Base-by-base conservation (phyloP, 495 filamentous ascomycete genomes). In the Penicillium longicatenatum region DNA sequence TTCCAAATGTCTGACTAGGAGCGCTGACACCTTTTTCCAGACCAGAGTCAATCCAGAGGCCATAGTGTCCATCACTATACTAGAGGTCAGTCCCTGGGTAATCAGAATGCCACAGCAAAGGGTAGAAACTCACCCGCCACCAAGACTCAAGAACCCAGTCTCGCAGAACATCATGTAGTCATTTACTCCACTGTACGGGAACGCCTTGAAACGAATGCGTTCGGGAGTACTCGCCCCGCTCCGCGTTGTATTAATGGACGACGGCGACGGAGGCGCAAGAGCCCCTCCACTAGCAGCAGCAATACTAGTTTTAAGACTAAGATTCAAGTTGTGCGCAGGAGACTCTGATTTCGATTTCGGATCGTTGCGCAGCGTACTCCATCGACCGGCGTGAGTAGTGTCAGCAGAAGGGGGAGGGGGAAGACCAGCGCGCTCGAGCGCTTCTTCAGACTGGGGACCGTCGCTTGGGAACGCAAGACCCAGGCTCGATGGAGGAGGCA, bases 81-180 rank as follows among this genome's bases (percentile, higher is more conserved):
- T 17, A 42, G 2, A 39, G 8, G 54, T 66, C 54, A 65, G 61
- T 44, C 43, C 31, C 20, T 57, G 16, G 21, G 4, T 6, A 50
- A 42, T 17, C 33, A 39, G 11, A 24, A 12, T 22, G 6, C 24
- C n/a, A 44, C 4, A 12, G 1, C 10, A 10, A 37, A 33, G 26
- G 17, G 14, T 41, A 26, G 50, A 33, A 44, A 30, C 83, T 73
- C 68, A 86, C 84, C 88, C 95, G 47, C 91, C 93, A 31, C 92
- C 92, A 2, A 97, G 75, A 66, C 87, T 92, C 42, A 98, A 71
- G 68, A 87, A 98, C n/a, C 85, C 83, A 22, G 82, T 79, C 69
- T 97, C 91, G 75, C 93, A 98, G 62, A 93, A 88, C 62, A 97
- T 95, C 79, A 94, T 87, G 69, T 97, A 97, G 70, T 98, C 94